These are phyloP conservation scores for Fusarium kyushuense DNA, from an alignment of 2,329 filamentous ascomycete genomes.

Conservation along the genomic window DNA sequence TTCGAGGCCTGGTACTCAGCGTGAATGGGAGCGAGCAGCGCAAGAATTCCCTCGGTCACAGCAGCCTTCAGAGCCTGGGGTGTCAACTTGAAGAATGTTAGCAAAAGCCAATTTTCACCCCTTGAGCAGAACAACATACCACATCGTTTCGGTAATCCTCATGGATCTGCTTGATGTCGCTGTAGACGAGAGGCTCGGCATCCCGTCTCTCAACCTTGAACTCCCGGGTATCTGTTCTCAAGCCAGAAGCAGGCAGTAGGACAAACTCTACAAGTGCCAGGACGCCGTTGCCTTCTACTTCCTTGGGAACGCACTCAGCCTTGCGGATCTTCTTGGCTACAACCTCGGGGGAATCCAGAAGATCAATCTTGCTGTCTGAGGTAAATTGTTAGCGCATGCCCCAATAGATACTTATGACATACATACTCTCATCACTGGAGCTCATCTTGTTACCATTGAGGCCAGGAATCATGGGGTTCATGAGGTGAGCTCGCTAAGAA, in stretches of 20 bases:
- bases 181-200: slow-evolving; percentile 82
- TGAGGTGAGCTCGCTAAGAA: slow-evolving; percentile 56
- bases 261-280: slow-evolving; percentile 89
- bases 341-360: slow-evolving; percentile 81
- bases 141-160: slow-evolving; percentile 84
- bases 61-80: slow-evolving; percentile 92
- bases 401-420: neutral
- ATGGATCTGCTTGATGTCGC: slow-evolving; percentile 77
- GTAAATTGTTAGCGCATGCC: neutral
- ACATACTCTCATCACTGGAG: slow-evolving; percentile 73
- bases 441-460: slow-evolving; percentile 89
- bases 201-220: slow-evolving; percentile 79
- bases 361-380: slow-evolving; percentile 87
- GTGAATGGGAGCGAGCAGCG: slow-evolving; percentile 82
- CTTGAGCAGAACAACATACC: too few species aligned
- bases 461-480: slow-evolving; percentile 87
- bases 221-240: slow-evolving; percentile 66
- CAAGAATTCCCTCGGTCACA: slow-evolving; percentile 77
- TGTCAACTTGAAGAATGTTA: too few species aligned
- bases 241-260: slow-evolving; percentile 79
- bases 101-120: too few species aligned
- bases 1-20: slow-evolving; percentile 74
- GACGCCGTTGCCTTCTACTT: slow-evolving; percentile 87
- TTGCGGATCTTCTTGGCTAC: slow-evolving; percentile 89
- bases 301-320: slow-evolving; percentile 80